Percentiles rank a stretch among this genome's conserved stretches.
phyloP scores from a whole-genome alignment of 108 stramenopile genomes.

The Fragilariopsis cylindrus region DNA sequence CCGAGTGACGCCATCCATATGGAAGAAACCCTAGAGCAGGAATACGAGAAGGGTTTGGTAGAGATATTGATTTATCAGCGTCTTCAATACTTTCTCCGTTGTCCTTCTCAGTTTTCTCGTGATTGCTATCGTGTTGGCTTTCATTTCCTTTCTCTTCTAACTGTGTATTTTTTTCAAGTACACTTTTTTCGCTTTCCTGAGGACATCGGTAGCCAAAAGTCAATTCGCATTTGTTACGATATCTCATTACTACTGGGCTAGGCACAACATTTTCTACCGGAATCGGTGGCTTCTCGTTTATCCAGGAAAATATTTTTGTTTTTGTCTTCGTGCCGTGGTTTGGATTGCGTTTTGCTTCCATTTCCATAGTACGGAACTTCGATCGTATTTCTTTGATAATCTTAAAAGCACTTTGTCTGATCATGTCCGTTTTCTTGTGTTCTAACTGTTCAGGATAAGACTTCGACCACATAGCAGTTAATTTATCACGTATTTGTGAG shows the following conservation, averaged over 20 bases:
- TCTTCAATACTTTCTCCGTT: neutral
- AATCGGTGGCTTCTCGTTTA: conserved; percentile 49
- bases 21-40: conserved; percentile 81
- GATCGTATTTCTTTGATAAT: conserved; percentile 66
- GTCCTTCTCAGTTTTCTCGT: neutral
- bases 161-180: conserved; percentile 10
- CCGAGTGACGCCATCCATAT: conserved; percentile 69
- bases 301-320: conserved; percentile 49
- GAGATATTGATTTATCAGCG: neutral
- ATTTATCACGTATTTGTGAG: conserved; percentile 54
- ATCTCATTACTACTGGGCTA: conserved; percentile 51
- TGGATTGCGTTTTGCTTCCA: conserved; percentile 46
- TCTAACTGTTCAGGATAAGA: conserved; percentile 58
- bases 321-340: conserved; percentile 19
- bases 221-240: conserved; percentile 90
- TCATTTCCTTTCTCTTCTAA: conserved; percentile 7
- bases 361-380: conserved; percentile 54
- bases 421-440: conserved; percentile 58
- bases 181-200: conserved; percentile 21
- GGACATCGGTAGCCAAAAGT: conserved; percentile 67
- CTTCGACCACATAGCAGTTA: conserved; percentile 60
- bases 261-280: conserved; percentile 47
- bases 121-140: neutral
- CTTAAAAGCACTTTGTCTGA: conserved; percentile 60
- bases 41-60: conserved; percentile 4